Conservation (phyloP, 331 rosid genomes). For the Telfairia occidentalis region DNA sequence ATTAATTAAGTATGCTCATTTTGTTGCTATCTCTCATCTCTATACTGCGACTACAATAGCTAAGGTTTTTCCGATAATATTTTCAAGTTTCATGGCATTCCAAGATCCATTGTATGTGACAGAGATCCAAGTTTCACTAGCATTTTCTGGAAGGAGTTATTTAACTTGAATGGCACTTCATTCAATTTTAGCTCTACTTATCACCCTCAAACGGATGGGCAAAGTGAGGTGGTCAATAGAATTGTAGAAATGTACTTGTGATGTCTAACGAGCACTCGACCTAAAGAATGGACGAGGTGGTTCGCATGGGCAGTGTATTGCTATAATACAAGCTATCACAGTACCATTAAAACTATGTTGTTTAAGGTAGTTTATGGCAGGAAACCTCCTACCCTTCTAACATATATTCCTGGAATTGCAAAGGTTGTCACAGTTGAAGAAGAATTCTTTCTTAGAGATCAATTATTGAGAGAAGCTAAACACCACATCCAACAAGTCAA, state of each 20-base stretch:
- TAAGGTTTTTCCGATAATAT: not conserved
- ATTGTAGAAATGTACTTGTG: not conserved
- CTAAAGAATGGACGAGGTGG: not conserved
- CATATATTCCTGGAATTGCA: not conserved
- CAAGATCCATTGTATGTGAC: not conserved
- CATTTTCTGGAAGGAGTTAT: not conserved
- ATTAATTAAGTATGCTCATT: too few species aligned
- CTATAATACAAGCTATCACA: not conserved
- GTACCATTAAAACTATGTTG: not conserved
- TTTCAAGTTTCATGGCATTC: not conserved
- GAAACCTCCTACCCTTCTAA: not conserved
- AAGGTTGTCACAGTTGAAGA: not conserved
- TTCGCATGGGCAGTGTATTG: not conserved
- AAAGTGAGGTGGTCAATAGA: not conserved
- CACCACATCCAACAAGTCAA: too few species aligned
- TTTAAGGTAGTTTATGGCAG: not conserved
- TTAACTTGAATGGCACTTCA: not conserved
- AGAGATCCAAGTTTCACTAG: not conserved
- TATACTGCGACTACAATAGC: too few species aligned
- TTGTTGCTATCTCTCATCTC: too few species aligned
- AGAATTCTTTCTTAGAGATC: too few species aligned
- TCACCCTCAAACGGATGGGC: not conserved
- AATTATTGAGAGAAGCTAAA: too few species aligned
- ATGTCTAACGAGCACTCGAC: not conserved
- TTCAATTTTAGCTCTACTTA: too few species aligned